These are phyloP conservation scores for Zalaria sp. DNA, from an alignment of 2,329 filamentous ascomycete genomes.

Conservation along the genomic window DNA sequence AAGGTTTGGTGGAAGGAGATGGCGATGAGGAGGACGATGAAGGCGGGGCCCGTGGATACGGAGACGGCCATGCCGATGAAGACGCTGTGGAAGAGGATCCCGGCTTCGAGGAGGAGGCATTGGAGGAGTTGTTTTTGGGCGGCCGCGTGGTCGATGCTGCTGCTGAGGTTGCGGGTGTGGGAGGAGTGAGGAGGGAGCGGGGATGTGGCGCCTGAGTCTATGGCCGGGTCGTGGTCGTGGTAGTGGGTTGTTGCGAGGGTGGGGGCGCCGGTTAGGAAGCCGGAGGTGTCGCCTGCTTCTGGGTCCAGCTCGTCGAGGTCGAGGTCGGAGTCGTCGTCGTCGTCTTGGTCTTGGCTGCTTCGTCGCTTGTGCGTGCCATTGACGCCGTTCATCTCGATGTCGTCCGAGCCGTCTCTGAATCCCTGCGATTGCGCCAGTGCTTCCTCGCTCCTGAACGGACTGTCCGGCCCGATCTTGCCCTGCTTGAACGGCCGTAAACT, in stretches of 20 bases:
- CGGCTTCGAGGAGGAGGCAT: conserved; percentile 61
- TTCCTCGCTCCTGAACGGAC: too few species aligned
- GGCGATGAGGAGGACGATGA: conserved; percentile 51
- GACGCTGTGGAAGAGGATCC: conserved; percentile 66
- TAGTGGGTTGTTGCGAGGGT: conserved; percentile 5
- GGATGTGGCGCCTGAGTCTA: neutral
- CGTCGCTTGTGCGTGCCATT: neutral
- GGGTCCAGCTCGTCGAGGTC: conserved; percentile 21
- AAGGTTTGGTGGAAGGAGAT: conserved; percentile 62
- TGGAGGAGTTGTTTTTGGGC: conserved; percentile 55
- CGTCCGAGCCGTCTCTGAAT: conserved; percentile 6
- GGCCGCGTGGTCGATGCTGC: conserved; percentile 14
- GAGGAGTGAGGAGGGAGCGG: neutral
- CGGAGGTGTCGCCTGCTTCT: conserved; percentile 8
- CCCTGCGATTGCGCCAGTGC: neutral
- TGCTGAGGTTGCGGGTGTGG: too few species aligned
- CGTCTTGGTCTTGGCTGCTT: neutral
- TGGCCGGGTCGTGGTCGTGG: neutral
- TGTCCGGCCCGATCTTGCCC: conserved; percentile 8
- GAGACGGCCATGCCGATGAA: conserved; percentile 63
- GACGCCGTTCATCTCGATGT: conserved; percentile 1
- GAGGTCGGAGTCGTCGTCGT: conserved; percentile 15
- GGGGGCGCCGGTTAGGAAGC: conserved; percentile 11
- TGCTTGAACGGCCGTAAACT: conserved; percentile 15
- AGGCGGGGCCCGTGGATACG: conserved; percentile 50